Base-by-base conservation (phyloP, 768 basidiomycete species). In the Leccinum pellstonianum region DNA sequence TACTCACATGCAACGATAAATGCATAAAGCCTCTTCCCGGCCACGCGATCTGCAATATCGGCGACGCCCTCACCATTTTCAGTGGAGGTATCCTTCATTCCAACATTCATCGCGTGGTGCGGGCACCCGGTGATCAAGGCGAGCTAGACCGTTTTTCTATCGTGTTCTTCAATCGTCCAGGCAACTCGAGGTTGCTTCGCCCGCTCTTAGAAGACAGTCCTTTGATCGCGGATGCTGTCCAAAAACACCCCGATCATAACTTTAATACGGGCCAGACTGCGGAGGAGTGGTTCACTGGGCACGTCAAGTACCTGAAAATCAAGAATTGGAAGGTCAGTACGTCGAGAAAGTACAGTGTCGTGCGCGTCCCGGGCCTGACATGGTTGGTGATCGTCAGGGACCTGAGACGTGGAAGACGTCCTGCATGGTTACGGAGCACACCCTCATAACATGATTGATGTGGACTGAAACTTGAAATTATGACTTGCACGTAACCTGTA, bases 361-460 rank as follows among this genome's bases (percentile, higher is more conserved):
- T 41, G 38, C 7, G 2, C 17, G 8, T 0, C 38, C 29, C 29
- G 29, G 29, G 29, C 9, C 38, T 41, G 38, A 41, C 17, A 3
- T 41, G 8, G 17, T 41, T 38, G 37, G 3, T 38, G 17, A 38
- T 41, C 38, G 3, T 41, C 50, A 73, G 71, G 71, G 71, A 19
- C 73, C 71, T 6, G 67, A 74, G 56, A 62, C 71, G 8, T 73
- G 71, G 33, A 33, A 11, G 73, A 61, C 62, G 9, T 61, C 70
- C 1, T 67, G 71, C 35, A 64, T 64, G 43, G 71, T 73, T 3
- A 73, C 67, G 11, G 71, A 74, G 49, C 71, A 74, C 53, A 61
- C 63, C 15, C 68, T 63, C 5, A 51, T 55, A 0, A 14, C 33
- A 35, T 58, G 19, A 46, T 12, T 46, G 10, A 10, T 46, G 11